These are phyloP conservation scores for Candida caryicola DNA, from an alignment of 805 yeast species.

Conservation along the genomic window DNA sequence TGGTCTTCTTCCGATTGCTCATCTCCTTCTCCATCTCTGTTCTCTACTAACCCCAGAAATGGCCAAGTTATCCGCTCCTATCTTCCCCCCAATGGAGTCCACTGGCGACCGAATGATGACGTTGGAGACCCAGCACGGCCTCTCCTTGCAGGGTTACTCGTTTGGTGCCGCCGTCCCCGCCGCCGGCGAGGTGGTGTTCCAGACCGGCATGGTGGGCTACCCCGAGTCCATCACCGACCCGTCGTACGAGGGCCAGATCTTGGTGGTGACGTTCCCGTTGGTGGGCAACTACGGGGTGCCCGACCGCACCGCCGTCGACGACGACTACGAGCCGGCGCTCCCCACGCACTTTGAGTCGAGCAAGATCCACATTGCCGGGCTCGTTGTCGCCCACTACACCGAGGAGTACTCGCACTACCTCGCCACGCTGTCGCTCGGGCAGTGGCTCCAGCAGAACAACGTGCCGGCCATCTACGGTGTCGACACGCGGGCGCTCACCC, in stretches of 20 bases:
- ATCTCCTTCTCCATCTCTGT: too few species aligned
- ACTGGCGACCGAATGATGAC: conserved; percentile 82
- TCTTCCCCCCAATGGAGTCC: conserved; percentile 85
- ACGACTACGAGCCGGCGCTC: conserved; percentile 68
- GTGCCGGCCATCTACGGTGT: conserved; percentile 97
- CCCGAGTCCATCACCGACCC: conserved; percentile 98
- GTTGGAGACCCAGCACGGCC: conserved; percentile 84
- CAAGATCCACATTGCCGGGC: conserved; percentile 92
- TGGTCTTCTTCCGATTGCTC: too few species aligned
- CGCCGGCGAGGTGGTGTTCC: conserved; percentile 98
- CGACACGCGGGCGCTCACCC: conserved; percentile 93
- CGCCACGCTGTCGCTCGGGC: conserved; percentile 88
- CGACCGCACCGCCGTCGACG: conserved; percentile 65
- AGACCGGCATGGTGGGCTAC: conserved; percentile 99
- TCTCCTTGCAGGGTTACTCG: conserved; percentile 88
- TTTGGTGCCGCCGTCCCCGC: conserved; percentile 88
- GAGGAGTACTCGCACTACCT: conserved; percentile 92
- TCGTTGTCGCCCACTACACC: conserved; percentile 94
- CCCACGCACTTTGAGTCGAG: conserved; percentile 93
- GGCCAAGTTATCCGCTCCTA: conserved; percentile 64
- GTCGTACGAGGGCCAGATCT: conserved; percentile 94
- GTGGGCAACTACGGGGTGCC: conserved; percentile 99
- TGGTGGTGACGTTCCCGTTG: conserved; percentile 93
- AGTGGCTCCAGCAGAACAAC: conserved; percentile 88
- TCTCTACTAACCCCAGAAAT: conserved; percentile 8